These are phyloP conservation scores for Flaveria brownii DNA, from an alignment of 129 eudicot species.

Conservation along the genomic window DNA sequence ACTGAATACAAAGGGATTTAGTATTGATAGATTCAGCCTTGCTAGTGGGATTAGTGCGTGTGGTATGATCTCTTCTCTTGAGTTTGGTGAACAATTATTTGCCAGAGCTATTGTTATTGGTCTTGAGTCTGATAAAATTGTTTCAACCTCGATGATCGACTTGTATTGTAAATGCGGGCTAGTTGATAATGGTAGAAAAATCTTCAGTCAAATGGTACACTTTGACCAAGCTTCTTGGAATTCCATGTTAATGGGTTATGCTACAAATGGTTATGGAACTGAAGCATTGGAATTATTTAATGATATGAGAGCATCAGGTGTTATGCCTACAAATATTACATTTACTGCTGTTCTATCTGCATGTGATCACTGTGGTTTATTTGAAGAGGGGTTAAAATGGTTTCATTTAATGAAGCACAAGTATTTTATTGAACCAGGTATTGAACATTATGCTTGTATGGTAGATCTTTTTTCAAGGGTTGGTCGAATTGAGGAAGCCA, in stretches of 20 bases:
- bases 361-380: slow-evolving; percentile 81
- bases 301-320: slow-evolving; percentile 50
- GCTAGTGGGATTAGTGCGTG: slow-evolving; percentile 79
- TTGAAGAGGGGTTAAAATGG: slow-evolving; percentile 78
- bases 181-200: slow-evolving; percentile 50
- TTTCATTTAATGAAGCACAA: slow-evolving; percentile 62
- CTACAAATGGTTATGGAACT: slow-evolving; percentile 75
- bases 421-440: slow-evolving; percentile 58
- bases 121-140: slow-evolving; percentile 60
- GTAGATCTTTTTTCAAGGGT: slow-evolving; percentile 77
- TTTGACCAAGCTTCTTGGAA: slow-evolving; percentile 79
- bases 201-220: slow-evolving; percentile 59
- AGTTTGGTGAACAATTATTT: slow-evolving; percentile 80
- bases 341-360: slow-evolving; percentile 81
- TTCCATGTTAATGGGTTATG: slow-evolving; percentile 91
- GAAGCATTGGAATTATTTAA: slow-evolving; percentile 66
- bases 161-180: slow-evolving; percentile 84
- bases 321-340: slow-evolving; percentile 61
- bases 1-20: slow-evolving; percentile 54
- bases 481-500: slow-evolving; percentile 72
- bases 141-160: slow-evolving; percentile 69
- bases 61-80: slow-evolving; percentile 66
- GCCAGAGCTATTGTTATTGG: slow-evolving; percentile 64
- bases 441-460: slow-evolving; percentile 85
- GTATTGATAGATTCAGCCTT: slow-evolving; percentile 61